Evolutionary conservation across 2,329 filamentous ascomycete species (phyloP), one percentile per base, ranked within the genome.

Genomic region (Colletotrichum aenigma): DNA sequence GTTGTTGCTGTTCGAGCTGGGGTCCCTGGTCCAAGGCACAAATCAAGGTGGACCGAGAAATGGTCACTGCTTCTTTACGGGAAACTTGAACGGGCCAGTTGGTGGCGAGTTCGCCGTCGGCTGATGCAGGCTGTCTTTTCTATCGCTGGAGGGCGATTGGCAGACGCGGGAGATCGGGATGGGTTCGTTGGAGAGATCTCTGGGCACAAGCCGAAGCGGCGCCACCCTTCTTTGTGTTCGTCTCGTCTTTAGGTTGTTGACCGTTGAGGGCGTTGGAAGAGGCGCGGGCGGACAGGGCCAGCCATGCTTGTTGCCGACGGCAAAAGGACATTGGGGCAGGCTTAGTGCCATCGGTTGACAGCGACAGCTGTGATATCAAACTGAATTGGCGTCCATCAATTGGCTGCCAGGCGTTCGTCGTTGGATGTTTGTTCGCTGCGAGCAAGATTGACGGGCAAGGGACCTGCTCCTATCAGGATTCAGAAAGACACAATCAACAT

Each of bases 91-190:
- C 43, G 43, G 71, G 71, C 34, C 55, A 73, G 30, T 16, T 67
- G 65, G n/a, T 21, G 21, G 56, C 66, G 26, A 24, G 30, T 3
- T 52, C 36, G 70, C 68, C 26, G 55, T 34, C 60, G 34, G n/a
- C 15, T 52, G n/a, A 12, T 16, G 26, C 24, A 26, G 58, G 55
- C 26, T 16, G 6, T 10, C 15, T 18, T 6, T 26, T 28, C 72
- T 61, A 71, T 75, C 68, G 68, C 34, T 30, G 24, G 16, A 61
- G 38, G n/a, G 30, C 32, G 61, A 75, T 72, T 75, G 73, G 73
- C 26, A 67, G 73, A 64, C 3, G 15, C 60, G 48, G 48, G 26
- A 71, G 72, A 66, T 61, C 48, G 38, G 30, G 28, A 36, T 38
- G 18, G 65, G n/a, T 28, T 60, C 9, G 52, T 43, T 28, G 30